Conservation (phyloP, 2,329 filamentous ascomycete species). For the Aspergillus quadricinctus region DNA sequence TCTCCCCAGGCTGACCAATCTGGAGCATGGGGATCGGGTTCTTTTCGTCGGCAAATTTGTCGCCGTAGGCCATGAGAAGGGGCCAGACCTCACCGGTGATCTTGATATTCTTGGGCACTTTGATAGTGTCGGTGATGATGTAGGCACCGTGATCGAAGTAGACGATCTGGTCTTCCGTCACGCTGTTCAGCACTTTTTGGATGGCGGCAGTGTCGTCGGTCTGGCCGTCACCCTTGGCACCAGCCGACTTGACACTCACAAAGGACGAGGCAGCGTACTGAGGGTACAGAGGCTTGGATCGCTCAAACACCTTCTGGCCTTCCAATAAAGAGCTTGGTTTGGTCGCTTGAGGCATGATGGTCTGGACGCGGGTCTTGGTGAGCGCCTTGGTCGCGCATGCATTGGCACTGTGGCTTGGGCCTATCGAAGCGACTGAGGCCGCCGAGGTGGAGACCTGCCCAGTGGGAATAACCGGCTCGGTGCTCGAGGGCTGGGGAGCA, state of each 20-base stretch:
- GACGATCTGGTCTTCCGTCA: slow-evolving; percentile 55
- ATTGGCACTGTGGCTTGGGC: slow-evolving; percentile 7
- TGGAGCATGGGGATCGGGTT: slow-evolving; percentile 84
- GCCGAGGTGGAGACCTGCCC: background rate
- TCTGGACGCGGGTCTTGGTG: slow-evolving; percentile 53
- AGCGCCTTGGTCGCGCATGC: slow-evolving; percentile 28
- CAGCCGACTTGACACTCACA: slow-evolving; percentile 73
- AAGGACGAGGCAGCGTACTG: slow-evolving; percentile 63
- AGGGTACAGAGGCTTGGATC: slow-evolving; percentile 86
- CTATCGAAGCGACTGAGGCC: slow-evolving; percentile 7
- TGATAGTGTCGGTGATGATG: slow-evolving; percentile 56
- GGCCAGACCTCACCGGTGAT: slow-evolving; percentile 93
- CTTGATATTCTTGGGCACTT: slow-evolving; percentile 67
- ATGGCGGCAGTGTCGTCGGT: slow-evolving; percentile 86
- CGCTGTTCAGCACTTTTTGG: slow-evolving; percentile 69
- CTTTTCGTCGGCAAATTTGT: slow-evolving; percentile 65
- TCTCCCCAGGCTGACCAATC: slow-evolving; percentile 71
- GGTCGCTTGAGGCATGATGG: slow-evolving; percentile 48
- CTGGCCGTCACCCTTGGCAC: slow-evolving; percentile 80
- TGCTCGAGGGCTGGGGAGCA: background rate
- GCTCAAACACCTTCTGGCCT: slow-evolving; percentile 65
- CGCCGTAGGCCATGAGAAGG: slow-evolving; percentile 76
- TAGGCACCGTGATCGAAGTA: slow-evolving; percentile 64
- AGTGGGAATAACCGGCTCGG: background rate
- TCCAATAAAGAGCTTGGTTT: slow-evolving; percentile 67